phyloP scores from a whole-genome alignment of 2,329 filamentous ascomycete species.

The Sporothrix mexicana region DNA sequence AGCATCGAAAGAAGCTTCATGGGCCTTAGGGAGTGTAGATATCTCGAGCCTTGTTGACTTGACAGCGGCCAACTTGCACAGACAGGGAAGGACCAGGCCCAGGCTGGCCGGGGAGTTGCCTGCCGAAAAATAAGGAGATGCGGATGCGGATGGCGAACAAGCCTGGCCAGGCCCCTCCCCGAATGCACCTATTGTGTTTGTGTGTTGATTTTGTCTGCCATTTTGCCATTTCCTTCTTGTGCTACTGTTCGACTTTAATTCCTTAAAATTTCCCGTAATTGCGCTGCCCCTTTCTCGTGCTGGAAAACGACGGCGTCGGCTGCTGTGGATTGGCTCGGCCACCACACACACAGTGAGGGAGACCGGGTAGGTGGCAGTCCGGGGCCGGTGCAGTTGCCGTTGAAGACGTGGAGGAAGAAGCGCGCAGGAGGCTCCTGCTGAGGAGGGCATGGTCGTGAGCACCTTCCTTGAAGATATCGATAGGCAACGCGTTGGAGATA shows the following conservation, averaged over 20 bases:
- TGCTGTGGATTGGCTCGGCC: background rate
- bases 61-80: no score
- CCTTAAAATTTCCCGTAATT: slow-evolving; percentile 25
- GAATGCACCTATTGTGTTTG: background rate
- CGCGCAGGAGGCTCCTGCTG: background rate
- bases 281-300: slow-evolving; percentile 22
- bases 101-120: background rate
- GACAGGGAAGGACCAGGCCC: no score
- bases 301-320: slow-evolving; percentile 1
- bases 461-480: background rate
- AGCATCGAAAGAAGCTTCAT: background rate
- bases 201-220: background rate
- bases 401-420: background rate
- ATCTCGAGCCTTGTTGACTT: no score
- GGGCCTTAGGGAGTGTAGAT: background rate
- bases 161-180: slow-evolving; percentile 4
- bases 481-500: no score
- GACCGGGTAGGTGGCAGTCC: no score
- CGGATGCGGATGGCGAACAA: slow-evolving; percentile 13
- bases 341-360: no score
- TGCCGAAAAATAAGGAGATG: background rate
- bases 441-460: background rate
- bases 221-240: slow-evolving; percentile 4
- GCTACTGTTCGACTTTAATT: slow-evolving; percentile 13
- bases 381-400: slow-evolving; percentile 16